These are phyloP conservation scores for Fraxinus platypoda DNA, from an alignment of 305 asterid species.

Conservation along the genomic window DNA sequence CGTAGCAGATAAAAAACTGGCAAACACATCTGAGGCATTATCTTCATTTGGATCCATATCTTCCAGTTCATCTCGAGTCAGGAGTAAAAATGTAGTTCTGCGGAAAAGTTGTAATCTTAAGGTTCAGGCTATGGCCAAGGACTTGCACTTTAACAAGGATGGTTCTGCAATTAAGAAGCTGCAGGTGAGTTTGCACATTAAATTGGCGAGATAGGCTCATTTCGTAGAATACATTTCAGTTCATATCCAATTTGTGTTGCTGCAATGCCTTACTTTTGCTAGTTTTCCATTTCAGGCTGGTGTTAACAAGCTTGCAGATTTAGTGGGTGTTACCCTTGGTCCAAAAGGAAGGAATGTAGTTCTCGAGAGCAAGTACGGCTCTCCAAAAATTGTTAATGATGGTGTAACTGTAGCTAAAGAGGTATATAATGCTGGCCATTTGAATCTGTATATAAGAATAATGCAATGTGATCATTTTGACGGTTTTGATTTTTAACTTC, in stretches of 20 bases:
- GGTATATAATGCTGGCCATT: conserved; percentile 32
- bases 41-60: conserved; percentile 45
- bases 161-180: conserved; percentile 58
- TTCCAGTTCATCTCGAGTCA: conserved; percentile 28
- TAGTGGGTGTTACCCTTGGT: conserved; percentile 65
- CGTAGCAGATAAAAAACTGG: conserved; percentile 30
- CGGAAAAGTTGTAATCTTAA: conserved; percentile 30
- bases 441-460: not conserved
- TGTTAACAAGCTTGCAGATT: conserved; percentile 65
- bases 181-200: conserved; percentile 32
- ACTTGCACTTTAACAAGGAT: conserved; percentile 54
- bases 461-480: not conserved
- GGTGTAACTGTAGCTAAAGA: conserved; percentile 72
- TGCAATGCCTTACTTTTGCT: not conserved
- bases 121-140: conserved; percentile 59
- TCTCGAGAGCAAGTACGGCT: conserved; percentile 61
- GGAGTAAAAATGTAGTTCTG: conserved; percentile 31
- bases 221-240: not conserved
- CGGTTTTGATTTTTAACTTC: not conserved
- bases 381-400: conserved; percentile 63
- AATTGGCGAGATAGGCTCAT: not conserved
- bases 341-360: conserved; percentile 70
- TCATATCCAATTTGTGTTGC: not conserved
- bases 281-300: conserved; percentile 36
- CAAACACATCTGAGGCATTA: conserved; percentile 31